These are phyloP conservation scores for Citropsis articulata DNA, from an alignment of 345 rosid genomes.

Conservation along the genomic window DNA sequence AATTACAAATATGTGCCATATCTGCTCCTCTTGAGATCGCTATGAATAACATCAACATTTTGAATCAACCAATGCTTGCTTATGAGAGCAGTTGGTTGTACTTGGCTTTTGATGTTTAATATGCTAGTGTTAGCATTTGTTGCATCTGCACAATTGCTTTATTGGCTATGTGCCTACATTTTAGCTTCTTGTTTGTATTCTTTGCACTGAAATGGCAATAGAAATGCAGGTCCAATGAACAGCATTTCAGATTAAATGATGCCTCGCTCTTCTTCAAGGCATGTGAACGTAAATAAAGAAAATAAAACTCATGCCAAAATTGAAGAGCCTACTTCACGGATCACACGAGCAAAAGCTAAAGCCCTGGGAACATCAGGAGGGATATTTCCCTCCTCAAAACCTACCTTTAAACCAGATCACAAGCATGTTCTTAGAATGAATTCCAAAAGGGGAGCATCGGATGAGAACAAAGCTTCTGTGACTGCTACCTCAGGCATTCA, in stretches of 20 bases:
- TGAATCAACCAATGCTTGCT: not conserved
- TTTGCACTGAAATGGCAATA: slow-evolving; percentile 11
- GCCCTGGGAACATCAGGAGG: slow-evolving; percentile 50
- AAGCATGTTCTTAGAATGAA: slow-evolving; percentile 32
- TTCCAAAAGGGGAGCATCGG: slow-evolving; percentile 48
- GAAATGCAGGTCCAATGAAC: slow-evolving; percentile 45
- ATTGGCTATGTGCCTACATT: not conserved
- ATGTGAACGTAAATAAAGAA: slow-evolving; percentile 62
- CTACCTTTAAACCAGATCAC: slow-evolving; percentile 64
- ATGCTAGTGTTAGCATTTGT: not conserved
- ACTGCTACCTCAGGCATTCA: slow-evolving; percentile 33
- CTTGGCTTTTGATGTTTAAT: not conserved
- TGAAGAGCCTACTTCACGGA: slow-evolving; percentile 37
- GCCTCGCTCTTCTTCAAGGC: slow-evolving; percentile 34
- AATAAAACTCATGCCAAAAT: slow-evolving; percentile 36
- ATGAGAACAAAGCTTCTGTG: slow-evolving; percentile 41
- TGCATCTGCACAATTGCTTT: not conserved
- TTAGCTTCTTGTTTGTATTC: not conserved
- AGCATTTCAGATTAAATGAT: slow-evolving; percentile 27
- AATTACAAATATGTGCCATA: not conserved
- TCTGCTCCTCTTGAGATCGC: not conserved
- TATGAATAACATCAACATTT: not conserved
- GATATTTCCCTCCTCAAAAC: slow-evolving; percentile 45
- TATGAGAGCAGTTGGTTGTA: not conserved
- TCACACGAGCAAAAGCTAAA: slow-evolving; percentile 76